phyloP scores from a whole-genome alignment of 2,329 filamentous ascomycete genomes.

The Colletotrichum theobromicola region DNA sequence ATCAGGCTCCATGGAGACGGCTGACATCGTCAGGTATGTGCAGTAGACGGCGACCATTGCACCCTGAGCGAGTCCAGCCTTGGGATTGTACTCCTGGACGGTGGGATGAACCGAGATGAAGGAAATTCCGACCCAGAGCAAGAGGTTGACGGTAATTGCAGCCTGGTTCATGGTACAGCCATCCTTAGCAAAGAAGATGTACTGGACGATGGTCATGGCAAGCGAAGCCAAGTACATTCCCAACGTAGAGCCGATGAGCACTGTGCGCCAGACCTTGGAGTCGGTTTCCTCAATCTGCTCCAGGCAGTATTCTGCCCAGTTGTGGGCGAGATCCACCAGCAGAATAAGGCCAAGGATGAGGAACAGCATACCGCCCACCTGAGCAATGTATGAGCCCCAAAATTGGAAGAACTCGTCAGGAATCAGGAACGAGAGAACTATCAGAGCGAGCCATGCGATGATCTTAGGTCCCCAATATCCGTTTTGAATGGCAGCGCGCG shows the following conservation, averaged over 20 bases:
- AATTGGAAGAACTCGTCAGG: constrained; percentile 94
- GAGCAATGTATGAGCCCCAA: constrained; percentile 93
- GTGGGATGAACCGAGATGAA: constrained; percentile 86
- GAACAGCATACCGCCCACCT: constrained; percentile 90
- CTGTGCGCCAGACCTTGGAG: constrained; percentile 80
- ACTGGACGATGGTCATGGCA: constrained; percentile 95
- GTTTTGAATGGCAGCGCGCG: constrained; percentile 89
- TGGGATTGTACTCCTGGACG: constrained; percentile 90
- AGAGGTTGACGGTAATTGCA: constrained; percentile 90
- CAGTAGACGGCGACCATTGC: constrained; percentile 98
- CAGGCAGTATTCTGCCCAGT: constrained; percentile 96
- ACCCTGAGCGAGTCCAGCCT: constrained; percentile 93
- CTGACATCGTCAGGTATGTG: constrained; percentile 97
- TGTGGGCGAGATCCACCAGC: constrained; percentile 92
- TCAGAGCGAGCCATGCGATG: constrained; percentile 83
- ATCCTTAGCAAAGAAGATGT: constrained; percentile 87
- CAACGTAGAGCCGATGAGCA: constrained; percentile 90
- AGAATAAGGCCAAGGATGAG: constrained; percentile 90
- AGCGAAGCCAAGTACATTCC: constrained; percentile 92
- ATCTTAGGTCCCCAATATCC: constrained; percentile 99
- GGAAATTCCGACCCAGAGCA: constrained; percentile 82
- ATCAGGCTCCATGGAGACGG: constrained; percentile 98
- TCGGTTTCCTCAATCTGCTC: constrained; percentile 91
- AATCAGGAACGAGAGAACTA: constrained; percentile 93
- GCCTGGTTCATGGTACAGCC: constrained; percentile 96